Conservation (phyloP, 2,329 filamentous ascomycete genomes). For the Talaromyces amestolkiae region DNA sequence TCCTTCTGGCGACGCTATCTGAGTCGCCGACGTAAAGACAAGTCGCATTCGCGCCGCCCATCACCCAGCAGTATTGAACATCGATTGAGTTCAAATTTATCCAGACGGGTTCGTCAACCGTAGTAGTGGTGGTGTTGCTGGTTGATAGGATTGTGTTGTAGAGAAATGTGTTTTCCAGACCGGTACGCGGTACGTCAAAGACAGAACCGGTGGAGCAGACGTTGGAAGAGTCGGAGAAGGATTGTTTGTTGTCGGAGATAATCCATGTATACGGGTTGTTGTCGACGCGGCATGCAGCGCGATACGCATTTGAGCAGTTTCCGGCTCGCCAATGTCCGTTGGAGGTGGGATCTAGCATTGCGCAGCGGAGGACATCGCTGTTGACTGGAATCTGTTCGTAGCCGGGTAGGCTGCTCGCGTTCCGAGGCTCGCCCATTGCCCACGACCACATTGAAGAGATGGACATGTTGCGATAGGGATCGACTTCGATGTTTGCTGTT, state of each 20-base stretch:
- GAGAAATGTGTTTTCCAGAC: slow-evolving; percentile 63
- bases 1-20: slow-evolving; percentile 44
- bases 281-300: slow-evolving; percentile 56
- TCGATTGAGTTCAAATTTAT: slow-evolving; percentile 62
- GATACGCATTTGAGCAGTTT: slow-evolving; percentile 53
- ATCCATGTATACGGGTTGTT: slow-evolving; percentile 58
- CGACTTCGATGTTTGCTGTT: slow-evolving; percentile 50
- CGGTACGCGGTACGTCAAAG: slow-evolving; percentile 60
- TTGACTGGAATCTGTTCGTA: slow-evolving; percentile 26
- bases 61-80: slow-evolving; percentile 59
- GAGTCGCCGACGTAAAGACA: slow-evolving; percentile 57
- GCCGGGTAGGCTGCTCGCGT: slow-evolving; percentile 36
- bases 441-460: slow-evolving; percentile 60
- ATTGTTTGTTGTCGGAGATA: slow-evolving; percentile 44
- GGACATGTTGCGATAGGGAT: slow-evolving; percentile 51
- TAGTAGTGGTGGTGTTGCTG: slow-evolving; percentile 29
- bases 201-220: slow-evolving; percentile 50
- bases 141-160: slow-evolving; percentile 33
- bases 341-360: slow-evolving; percentile 50
- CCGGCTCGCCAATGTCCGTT: slow-evolving; percentile 58
- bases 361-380: slow-evolving; percentile 52
- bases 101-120: slow-evolving; percentile 46
- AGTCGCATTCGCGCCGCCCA: slow-evolving; percentile 52
- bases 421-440: slow-evolving; percentile 55
- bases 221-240: slow-evolving; percentile 46